Base-by-base conservation (phyloP, 2,329 filamentous ascomycete genomes). In the Clonostachys rhizophaga region DNA sequence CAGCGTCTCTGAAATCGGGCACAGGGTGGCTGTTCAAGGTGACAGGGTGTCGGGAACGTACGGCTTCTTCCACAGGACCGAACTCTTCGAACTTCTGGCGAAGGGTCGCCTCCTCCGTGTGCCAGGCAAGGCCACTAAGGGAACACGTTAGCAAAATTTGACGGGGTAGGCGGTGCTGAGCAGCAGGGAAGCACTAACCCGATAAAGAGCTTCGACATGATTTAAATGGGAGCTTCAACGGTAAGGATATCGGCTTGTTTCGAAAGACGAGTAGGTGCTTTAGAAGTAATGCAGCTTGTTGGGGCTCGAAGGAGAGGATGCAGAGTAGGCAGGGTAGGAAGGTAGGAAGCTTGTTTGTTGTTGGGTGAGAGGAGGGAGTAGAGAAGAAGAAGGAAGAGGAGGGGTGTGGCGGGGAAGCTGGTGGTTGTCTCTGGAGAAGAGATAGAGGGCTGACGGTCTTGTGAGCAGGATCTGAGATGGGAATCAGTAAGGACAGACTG, bases 141-240 rank as follows among this genome's bases (percentile, higher is more conserved):
- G n/a, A 30, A 16, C 14, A 10, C 12, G 20, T 34, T 30, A 33
- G 18, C 35, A 17, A 43, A 41, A 36, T 17, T 16, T 46, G 45
- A 33, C 35, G 37, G 45, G 39, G 14, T 35, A 35, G 18, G 34
- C 24, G 37, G 42, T 42, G 46, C n/a, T 17, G 13, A 13, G n/a
- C 34, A 17, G 17, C 12, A 34, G 17, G 40, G 17, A 5, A 12
- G 46, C 45, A 64, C 86, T 74, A 78, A 95, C 91, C 91, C 91
- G 68, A 96, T 89, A 68, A 96, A 96, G 60, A 96, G 81, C 72
- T 96, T 96, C 50, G 91, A 86, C 91, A 96, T 96, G 67, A 62
- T 67, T 56, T 30, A 30, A 30, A 30, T 30, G 24, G 24, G 24
- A 10, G 24, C 24, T 30, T 30, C 24, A 30, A 30, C 24, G 24